Percentiles rank a stretch among this genome's conserved stretches.
These are phyloP conservation scores for Blastocladiella emersonii DNA, from an alignment of 371 early-diverging fungal species.

Conservation along the genomic window DNA sequence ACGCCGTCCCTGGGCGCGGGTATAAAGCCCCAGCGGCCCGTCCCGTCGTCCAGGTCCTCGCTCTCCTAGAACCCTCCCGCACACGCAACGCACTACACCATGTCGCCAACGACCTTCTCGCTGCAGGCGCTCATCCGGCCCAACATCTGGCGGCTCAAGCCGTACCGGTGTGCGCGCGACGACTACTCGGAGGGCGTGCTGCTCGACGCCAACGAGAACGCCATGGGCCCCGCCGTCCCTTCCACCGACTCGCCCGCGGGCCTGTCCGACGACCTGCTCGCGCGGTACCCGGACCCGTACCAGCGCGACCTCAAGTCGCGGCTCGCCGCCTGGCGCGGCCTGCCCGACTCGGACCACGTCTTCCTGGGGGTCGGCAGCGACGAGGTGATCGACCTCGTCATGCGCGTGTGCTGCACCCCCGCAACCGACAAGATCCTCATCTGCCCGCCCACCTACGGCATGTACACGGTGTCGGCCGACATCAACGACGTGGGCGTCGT, in stretches of 20 bases:
- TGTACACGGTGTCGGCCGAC: conserved; percentile 88
- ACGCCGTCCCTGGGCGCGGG: no score
- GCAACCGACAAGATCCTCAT: conserved; percentile 76
- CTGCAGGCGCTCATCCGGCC: conserved; percentile 71
- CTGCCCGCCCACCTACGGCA: conserved; percentile 95
- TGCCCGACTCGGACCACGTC: conserved; percentile 39
- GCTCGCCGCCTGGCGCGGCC: conserved; percentile 48
- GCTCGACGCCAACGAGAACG: conserved; percentile 95
- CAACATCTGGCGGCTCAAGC: conserved; percentile 76
- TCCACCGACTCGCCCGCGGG: conserved; percentile 13
- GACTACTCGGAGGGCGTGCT: conserved; percentile 83
- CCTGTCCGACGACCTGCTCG: conserved; percentile 36
- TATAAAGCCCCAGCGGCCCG: no score
- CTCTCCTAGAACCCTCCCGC: no score
- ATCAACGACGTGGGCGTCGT: conserved; percentile 85
- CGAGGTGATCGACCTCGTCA: conserved; percentile 83
- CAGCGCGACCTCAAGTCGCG: conserved; percentile 64
- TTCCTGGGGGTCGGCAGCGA: conserved; percentile 95
- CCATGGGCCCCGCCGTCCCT: conserved; percentile 58
- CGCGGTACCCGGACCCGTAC: conserved; percentile 93
- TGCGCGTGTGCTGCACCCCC: conserved; percentile 83
- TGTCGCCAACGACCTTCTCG: conserved; percentile 29
- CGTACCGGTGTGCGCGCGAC: conserved; percentile 94
- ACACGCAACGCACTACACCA: not conserved
- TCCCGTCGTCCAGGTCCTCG: no score